These are phyloP conservation scores for Daldinia childiae DNA, from an alignment of 495 filamentous ascomycete genomes.

Conservation along the genomic window DNA sequence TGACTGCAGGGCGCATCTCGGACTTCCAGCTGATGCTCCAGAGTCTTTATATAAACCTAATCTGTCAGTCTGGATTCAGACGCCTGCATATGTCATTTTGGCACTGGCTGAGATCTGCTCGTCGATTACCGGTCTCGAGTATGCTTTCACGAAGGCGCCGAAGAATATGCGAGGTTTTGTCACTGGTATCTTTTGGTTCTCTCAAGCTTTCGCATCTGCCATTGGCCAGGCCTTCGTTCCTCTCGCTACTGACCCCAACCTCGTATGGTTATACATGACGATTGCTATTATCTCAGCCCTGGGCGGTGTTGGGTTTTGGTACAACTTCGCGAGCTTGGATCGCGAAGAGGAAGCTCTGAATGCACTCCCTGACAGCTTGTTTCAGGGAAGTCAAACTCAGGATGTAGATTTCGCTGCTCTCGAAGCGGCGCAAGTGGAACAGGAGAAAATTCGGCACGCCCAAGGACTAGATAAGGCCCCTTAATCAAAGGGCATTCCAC, in stretches of 20 bases:
- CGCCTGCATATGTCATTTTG: conserved; percentile 33
- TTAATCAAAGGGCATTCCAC: background rate
- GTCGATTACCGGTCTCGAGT: conserved; percentile 64
- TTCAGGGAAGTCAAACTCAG: conserved; percentile 44
- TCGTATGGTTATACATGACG: conserved; percentile 71
- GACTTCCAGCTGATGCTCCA: conserved; percentile 17
- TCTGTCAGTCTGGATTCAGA: conserved; percentile 53
- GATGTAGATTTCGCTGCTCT: conserved; percentile 38
- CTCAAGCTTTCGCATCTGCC: conserved; percentile 73
- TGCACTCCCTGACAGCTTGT: conserved; percentile 57
- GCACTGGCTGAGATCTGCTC: conserved; percentile 51
- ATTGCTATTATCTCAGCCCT: conserved; percentile 70
- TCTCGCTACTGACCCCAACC: conserved; percentile 71
- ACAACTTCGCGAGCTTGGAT: conserved; percentile 67
- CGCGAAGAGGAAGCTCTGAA: conserved; percentile 73
- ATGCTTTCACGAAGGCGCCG: conserved; percentile 83
- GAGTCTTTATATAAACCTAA: conserved; percentile 49
- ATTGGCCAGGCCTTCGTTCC: conserved; percentile 74
- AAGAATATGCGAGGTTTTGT: conserved; percentile 80
- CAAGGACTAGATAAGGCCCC: conserved; percentile 41
- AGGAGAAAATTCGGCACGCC: conserved; percentile 42
- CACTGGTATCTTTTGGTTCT: conserved; percentile 72
- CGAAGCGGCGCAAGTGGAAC: conserved; percentile 40
- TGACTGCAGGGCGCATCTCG: conserved; percentile 50
- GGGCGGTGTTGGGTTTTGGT: conserved; percentile 70